phyloP scores from a whole-genome alignment of 495 filamentous ascomycete species.

The Neurospora sublineolata region DNA sequence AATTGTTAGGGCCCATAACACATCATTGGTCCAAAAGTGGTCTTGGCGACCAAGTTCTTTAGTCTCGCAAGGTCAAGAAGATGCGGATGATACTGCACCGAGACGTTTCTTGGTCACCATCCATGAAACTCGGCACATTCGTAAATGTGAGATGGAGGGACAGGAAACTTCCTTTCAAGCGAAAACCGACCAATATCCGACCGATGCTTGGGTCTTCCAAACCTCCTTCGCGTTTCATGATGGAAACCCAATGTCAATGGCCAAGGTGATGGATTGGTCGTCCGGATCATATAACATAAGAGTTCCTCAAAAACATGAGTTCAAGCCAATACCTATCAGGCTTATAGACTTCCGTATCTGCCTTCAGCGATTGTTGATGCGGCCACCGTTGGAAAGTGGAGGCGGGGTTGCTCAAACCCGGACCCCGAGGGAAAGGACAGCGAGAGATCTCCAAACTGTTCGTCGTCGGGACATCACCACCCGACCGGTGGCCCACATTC shows the following conservation, averaged over 20 bases:
- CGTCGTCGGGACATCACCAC: constrained; percentile 13
- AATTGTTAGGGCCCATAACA: not conserved
- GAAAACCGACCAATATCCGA: no score
- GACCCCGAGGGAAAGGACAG: not conserved
- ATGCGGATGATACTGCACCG: not conserved
- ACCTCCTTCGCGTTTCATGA: not conserved
- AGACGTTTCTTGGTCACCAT: not conserved
- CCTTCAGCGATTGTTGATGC: not conserved
- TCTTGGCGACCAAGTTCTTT: not conserved
- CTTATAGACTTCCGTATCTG: not conserved
- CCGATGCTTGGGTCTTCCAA: not conserved
- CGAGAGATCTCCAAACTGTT: not conserved
- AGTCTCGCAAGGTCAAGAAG: not conserved
- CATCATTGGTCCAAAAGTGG: not conserved
- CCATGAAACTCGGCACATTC: no score
- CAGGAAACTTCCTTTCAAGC: no score
- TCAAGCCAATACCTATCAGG: not conserved
- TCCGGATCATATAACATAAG: not conserved
- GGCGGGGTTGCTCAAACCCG: not conserved
- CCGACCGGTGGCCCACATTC: constrained; percentile 7
- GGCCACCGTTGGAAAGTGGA: not conserved
- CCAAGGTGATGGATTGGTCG: not conserved
- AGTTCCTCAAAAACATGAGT: not conserved
- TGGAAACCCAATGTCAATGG: not conserved
- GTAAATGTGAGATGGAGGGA: no score